Base-by-base conservation (phyloP, 495 filamentous ascomycete species). In the Penicillium argentinense region DNA sequence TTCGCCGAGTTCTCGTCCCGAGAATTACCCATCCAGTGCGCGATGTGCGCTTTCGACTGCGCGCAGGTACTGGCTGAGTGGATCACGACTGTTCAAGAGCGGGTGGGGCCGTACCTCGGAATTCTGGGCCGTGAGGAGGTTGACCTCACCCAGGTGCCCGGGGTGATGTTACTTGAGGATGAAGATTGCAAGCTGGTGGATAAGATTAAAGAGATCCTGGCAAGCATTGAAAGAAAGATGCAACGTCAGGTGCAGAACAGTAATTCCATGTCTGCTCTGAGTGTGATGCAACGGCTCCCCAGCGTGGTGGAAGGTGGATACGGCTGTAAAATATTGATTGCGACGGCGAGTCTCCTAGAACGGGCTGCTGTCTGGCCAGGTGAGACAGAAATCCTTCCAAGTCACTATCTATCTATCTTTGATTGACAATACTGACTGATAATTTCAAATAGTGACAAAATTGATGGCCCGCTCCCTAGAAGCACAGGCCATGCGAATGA, bases 21-120 rank as follows among this genome's bases (percentile, higher is more conserved):
- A 22, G 93, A 97, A 58, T 75, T 98, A n/a, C 92, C 93, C 1
- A 74, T 97, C 19, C 91, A 95, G 53, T 91, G 90, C 11, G 89
- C 88, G 5, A 85, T 98, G 79, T 97, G 91, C 64, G 81, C 86
- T 9, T 95, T 96, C 62, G 93, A 98, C 58, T 97, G 93, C 57
- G 87, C 91, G n/a, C 90, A 96, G 59, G 90, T 98, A 0, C 82
- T 98, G 18, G 92, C 93, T 1, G 93, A 98, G 66, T 98, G 93
- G 93, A 81, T 95, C 30, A 87, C 87, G 11, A 96, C 92, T 0
- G 85, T 98, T 8, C 93, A 98, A 65, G 91, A 97, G 64, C 87
- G 93, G 8, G 88, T 97, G 37, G 95, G 92, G 0, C 81, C 84
- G 2, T 95, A 89, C 57, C 68, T 97, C 6, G 93, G 93, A 2